A percentile compares a stretch with the other conserved stretches of the same genome.
These are phyloP conservation scores for Lentinula raphanica DNA, from an alignment of 768 basidiomycete species.

Conservation along the genomic window DNA sequence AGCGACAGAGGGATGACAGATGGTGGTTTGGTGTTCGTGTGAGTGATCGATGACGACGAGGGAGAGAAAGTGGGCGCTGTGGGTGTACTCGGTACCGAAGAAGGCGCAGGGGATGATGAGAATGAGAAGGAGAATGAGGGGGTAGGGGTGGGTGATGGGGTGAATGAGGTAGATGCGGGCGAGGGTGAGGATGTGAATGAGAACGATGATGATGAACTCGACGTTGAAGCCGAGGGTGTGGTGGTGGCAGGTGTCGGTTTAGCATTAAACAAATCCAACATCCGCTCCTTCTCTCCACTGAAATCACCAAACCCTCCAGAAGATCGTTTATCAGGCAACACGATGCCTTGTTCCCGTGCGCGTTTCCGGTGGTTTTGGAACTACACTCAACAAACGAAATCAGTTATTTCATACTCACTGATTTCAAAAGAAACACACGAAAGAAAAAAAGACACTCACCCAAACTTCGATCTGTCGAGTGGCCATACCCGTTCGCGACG, in stretches of 20 bases:
- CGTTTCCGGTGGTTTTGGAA: slow-evolving; percentile 47
- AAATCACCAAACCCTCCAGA: background rate
- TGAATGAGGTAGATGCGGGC: too few relatives aligned
- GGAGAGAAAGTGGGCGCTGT: too few relatives aligned
- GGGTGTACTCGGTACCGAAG: too few relatives aligned
- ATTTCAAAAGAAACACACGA: background rate
- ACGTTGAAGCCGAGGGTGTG: background rate
- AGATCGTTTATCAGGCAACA: background rate
- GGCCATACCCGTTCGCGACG: slow-evolving; percentile 38
- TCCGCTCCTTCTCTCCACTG: background rate
- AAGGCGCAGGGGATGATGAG: too few relatives aligned
- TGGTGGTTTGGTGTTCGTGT: too few relatives aligned
- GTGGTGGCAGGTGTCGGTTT: background rate
- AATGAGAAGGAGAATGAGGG: too few relatives aligned
- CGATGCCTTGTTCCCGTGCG: background rate
- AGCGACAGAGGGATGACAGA: too few relatives aligned
- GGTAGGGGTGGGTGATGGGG: too few relatives aligned
- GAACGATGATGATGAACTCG: background rate
- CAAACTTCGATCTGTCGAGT: slow-evolving; percentile 49
- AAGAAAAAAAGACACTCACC: slow-evolving; percentile 26
- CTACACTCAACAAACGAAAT: too few relatives aligned
- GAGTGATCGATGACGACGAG: too few relatives aligned
- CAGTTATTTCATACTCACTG: too few relatives aligned
- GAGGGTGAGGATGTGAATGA: too few relatives aligned
- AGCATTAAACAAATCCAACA: background rate